Percentiles rank a stretch among this genome's conserved stretches.
These are phyloP conservation scores for Neotropicomus parvogracilis DNA, from an alignment of 1,284 basidiomycete species.

Conservation along the genomic window DNA sequence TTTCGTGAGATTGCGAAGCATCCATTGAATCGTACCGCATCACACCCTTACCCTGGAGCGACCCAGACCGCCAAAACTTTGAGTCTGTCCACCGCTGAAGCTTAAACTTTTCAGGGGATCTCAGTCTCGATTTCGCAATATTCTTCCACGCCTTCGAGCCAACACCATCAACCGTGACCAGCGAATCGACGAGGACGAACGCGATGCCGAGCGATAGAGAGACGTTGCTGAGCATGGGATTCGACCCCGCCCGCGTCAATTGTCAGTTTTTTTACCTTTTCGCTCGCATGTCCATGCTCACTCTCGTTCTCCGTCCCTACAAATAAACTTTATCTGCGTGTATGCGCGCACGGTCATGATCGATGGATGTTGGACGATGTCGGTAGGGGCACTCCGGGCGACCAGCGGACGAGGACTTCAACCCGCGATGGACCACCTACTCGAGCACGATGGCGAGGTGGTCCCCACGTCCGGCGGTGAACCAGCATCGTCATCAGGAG, in stretches of 20 bases:
- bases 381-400: conserved; percentile 78
- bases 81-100: no score
- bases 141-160: background rate
- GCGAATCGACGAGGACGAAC: no score
- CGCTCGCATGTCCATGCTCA: background rate
- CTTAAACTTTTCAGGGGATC: no score
- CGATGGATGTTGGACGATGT: no score
- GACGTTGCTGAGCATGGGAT: conserved; percentile 83
- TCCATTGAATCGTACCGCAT: no score
- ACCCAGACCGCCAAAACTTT: no score
- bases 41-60: no score
- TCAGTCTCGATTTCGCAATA: background rate
- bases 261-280: conserved; percentile 52
- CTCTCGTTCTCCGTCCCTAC: no score
- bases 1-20: no score
- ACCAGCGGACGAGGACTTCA: conserved; percentile 78
- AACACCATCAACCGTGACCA: no score
- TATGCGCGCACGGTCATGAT: background rate
- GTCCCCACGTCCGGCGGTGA: conserved; percentile 57
- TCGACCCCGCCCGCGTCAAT: conserved; percentile 76
- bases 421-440: conserved; percentile 85
- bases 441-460: conserved; percentile 72
- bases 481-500: background rate
- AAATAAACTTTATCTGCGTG: no score
- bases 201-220: conserved; percentile 70